Evolutionary conservation across 2,329 filamentous ascomycete species (phyloP).

Genomic region (Knoxdaviesia capensis): DNA sequence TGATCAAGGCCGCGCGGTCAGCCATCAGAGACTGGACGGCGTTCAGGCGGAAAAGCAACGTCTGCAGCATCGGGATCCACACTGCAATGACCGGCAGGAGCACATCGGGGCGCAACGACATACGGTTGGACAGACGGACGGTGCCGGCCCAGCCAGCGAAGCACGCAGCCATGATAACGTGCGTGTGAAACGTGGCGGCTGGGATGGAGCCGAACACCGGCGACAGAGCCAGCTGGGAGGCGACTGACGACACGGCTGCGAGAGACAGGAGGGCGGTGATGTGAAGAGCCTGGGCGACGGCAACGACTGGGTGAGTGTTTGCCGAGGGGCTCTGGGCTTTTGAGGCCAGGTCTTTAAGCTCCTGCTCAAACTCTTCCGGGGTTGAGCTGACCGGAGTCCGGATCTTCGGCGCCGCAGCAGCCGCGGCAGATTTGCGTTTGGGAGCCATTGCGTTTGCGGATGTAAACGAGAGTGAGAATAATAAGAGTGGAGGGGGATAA

Average conservation of each 20-base stretch:
- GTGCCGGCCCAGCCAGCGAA: constrained; percentile 56
- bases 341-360: constrained; percentile 28
- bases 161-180: constrained; percentile 42
- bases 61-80: constrained; percentile 56
- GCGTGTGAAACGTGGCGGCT: constrained; percentile 48
- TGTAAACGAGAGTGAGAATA: background rate
- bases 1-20: constrained; percentile 52
- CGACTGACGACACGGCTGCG: constrained; percentile 43
- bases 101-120: constrained; percentile 26
- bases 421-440: constrained; percentile 1
- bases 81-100: constrained; percentile 55
- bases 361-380: constrained; percentile 30
- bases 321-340: constrained; percentile 18
- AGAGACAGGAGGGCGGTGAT: constrained; percentile 18
- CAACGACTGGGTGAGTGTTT: constrained; percentile 13
- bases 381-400: constrained; percentile 13
- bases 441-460: constrained; percentile 2
- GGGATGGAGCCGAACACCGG: constrained; percentile 82
- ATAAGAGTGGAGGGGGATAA: background rate
- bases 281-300: constrained; percentile 18
- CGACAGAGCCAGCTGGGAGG: constrained; percentile 57
- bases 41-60: constrained; percentile 48
- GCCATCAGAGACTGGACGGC: constrained; percentile 34
- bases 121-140: constrained; percentile 26
- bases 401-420: constrained; percentile 8